Evolutionary conservation across 2,329 filamentous ascomycete species (phyloP).

Genomic region (Paecilomyces sp.): DNA sequence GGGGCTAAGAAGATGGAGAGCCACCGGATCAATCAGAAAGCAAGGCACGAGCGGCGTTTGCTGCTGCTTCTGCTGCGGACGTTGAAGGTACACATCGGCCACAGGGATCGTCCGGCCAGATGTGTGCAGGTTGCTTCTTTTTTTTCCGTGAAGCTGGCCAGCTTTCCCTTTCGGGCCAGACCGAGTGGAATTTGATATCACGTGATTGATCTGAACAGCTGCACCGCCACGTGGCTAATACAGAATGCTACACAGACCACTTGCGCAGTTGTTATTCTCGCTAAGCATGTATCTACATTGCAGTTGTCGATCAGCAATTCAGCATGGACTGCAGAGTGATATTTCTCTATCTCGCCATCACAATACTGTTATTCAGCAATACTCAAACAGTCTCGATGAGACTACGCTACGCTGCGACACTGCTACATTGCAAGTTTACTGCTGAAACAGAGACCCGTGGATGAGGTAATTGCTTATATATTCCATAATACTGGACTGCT

Average conservation of each 20-base stretch:
- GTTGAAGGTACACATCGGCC: slow-evolving; percentile 1
- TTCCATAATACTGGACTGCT: not conserved
- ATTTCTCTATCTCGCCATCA: too few species aligned
- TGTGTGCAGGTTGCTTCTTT: not conserved
- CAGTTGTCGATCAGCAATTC: too few species aligned
- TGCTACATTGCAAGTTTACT: too few species aligned
- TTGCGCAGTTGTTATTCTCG: not conserved
- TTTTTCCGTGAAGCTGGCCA: not conserved
- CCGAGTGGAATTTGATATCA: not conserved
- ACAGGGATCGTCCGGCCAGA: not conserved
- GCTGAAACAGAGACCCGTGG: too few species aligned
- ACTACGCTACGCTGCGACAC: too few species aligned
- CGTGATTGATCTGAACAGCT: not conserved
- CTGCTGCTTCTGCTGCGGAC: slow-evolving; percentile 11
- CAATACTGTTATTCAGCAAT: too few species aligned
- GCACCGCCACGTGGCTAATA: not conserved
- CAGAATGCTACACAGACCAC: not conserved
- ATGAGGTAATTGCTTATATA: too few species aligned
- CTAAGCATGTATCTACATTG: too few species aligned
- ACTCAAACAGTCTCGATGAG: too few species aligned
- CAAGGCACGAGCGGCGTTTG: slow-evolving; percentile 7
- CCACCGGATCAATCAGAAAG: slow-evolving; percentile 17
- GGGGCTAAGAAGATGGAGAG: slow-evolving; percentile 11
- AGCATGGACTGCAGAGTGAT: too few species aligned
- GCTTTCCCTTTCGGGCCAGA: not conserved